Conservation (phyloP, 345 rosid genomes). For the Eucalyptus tenuipes region DNA sequence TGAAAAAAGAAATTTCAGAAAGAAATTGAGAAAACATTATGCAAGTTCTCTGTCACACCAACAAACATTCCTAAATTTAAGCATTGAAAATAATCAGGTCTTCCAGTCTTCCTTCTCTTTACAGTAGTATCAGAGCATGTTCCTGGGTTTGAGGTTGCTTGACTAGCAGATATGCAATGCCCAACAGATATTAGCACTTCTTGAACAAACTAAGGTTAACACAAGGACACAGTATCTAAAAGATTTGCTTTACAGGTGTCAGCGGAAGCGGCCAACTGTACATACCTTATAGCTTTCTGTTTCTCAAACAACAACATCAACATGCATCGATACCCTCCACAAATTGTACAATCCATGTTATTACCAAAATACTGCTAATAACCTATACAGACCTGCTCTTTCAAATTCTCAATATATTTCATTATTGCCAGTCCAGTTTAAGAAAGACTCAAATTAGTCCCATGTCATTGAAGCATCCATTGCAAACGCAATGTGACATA, state of each 20-base stretch:
- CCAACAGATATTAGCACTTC: background rate
- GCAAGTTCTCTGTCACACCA: background rate
- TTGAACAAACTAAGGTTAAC: background rate
- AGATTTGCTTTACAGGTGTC: background rate
- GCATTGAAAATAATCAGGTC: background rate
- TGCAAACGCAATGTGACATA: background rate
- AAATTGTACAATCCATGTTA: background rate
- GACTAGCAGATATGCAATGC: background rate
- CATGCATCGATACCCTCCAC: background rate
- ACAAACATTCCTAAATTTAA: background rate
- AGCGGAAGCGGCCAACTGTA: background rate
- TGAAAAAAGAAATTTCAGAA: background rate
- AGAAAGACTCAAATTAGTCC: background rate
- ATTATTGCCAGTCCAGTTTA: background rate
- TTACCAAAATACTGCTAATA: background rate
- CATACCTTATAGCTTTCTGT: background rate
- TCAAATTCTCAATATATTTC: background rate
- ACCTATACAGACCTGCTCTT: background rate
- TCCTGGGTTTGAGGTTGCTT: background rate
- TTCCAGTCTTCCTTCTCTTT: background rate
- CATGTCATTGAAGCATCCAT: background rate
- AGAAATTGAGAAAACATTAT: background rate
- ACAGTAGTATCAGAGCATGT: background rate
- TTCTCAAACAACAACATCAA: background rate
- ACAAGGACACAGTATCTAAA: background rate